Conservation (phyloP, 805 yeast genomes). For the Spathaspora girioi region DNA sequence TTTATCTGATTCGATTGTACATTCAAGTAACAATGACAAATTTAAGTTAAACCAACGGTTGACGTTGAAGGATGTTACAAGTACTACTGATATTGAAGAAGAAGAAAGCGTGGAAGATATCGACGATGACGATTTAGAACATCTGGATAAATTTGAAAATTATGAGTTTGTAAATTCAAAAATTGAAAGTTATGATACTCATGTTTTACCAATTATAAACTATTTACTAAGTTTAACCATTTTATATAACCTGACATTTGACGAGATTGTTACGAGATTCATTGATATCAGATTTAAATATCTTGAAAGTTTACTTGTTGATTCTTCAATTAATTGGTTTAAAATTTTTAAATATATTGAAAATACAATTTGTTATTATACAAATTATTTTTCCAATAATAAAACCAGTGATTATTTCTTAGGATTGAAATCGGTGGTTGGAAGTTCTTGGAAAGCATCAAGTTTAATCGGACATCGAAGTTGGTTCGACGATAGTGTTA, state of each 20-base stretch:
- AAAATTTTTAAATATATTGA: conserved; percentile 30
- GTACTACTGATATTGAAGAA: conserved; percentile 2
- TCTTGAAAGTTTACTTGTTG: conserved; percentile 9
- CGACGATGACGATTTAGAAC: neutral
- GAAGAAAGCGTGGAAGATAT: conserved; percentile 1
- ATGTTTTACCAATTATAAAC: conserved; percentile 25
- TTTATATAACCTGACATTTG: conserved; percentile 18
- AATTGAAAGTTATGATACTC: conserved; percentile 8
- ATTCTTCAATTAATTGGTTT: conserved; percentile 20
- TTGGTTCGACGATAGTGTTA: conserved; percentile 24
- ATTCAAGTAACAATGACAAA: conserved; percentile 15
- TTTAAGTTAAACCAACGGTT: conserved; percentile 14
- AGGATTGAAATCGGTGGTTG: conserved; percentile 2
- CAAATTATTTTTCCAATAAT: conserved; percentile 18
- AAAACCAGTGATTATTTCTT: conserved; percentile 1
- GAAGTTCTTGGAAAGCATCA: conserved; percentile 23
- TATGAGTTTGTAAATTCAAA: conserved; percentile 5
- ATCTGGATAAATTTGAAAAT: conserved; percentile 4
- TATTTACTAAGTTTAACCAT: conserved; percentile 30
- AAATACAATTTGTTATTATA: conserved; percentile 26
- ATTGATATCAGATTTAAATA: conserved; percentile 20
- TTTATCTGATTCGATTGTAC: conserved; percentile 11
- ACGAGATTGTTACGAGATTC: conserved; percentile 19
- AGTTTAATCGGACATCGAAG: conserved; percentile 27
- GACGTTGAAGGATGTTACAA: conserved; percentile 1